Evolutionary conservation across 2,329 filamentous ascomycete genomes (phyloP), one percentile per base, ranked within the genome.

Genomic region (Ceratocystis diversiconidia): DNA sequence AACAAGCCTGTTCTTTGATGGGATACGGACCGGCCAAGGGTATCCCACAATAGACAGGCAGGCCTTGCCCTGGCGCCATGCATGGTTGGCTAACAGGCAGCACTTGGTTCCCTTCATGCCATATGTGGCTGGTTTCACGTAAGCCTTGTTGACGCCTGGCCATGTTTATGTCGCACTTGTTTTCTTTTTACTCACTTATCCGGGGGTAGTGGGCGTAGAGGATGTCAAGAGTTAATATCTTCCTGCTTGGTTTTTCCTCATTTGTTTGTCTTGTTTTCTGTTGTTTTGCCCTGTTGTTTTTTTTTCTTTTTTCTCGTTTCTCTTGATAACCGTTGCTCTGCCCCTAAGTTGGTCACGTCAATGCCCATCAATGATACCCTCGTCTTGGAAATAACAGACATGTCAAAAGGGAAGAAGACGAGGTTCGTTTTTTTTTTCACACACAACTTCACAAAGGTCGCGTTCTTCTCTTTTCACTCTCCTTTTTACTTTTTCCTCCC

Each of bases 321-420:
- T 57, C 52, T 57, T 57, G 52, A 57, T 57, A 57, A 28, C 52
- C 52, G 22, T 57, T 57, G 52, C 52, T 57, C 52, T 28, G 22
- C 17, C 46, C 63, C 63, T 43, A 46, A 62, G 60, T 62, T 46
- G 60, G 60, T 62, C 60, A 43, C 32, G 30, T 41, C 36, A 62
- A 62, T 46, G 41, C 44, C 60, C 60, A 62, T 62, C 60, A 62
- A 62, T 62, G 60, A 62, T 62, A 62, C 60, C 60, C 60, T 62
- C 60, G 60, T 62, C 60, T 62, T 62, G 60, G 41, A 62, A 62
- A 44, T 62, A 62, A 62, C 60, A 62, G 60, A 62, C 60, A 43
- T 62, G 60, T 62, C 60, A 30, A 62, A 62, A 43, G 60, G 60
- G 48, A 62, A 43, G 30, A 62, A 43, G 28, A 19, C 41, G 41